A percentile compares a stretch with the other conserved stretches of the same genome.
These are phyloP conservation scores for Podospora comata DNA, from an alignment of 495 filamentous ascomycete species.

Conservation along the genomic window DNA sequence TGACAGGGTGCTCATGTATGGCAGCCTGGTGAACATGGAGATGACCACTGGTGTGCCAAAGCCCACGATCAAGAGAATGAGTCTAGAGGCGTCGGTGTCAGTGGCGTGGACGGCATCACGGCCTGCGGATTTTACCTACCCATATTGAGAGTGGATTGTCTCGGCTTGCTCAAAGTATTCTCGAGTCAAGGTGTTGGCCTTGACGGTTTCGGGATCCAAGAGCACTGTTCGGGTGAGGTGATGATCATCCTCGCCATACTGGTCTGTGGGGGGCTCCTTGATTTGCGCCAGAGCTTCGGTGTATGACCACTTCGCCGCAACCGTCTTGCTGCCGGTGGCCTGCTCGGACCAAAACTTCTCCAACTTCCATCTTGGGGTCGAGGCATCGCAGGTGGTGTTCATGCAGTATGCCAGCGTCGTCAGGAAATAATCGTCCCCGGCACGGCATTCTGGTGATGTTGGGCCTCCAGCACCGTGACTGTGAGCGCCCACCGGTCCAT, in stretches of 20 bases:
- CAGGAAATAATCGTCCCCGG: slow-evolving; percentile 35
- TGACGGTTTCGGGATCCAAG: slow-evolving; percentile 18
- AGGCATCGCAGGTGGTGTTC: slow-evolving; percentile 26
- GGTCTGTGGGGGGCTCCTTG: slow-evolving; percentile 4
- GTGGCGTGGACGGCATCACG: neutral
- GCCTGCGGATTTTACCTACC: neutral
- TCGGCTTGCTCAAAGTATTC: slow-evolving; percentile 13
- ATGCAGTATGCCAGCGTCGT: slow-evolving; percentile 42
- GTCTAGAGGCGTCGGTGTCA: neutral
- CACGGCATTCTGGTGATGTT: slow-evolving; percentile 37
- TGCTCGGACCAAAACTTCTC: slow-evolving; percentile 35
- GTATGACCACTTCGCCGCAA: slow-evolving; percentile 19
- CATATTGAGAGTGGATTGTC: slow-evolving; percentile 6
- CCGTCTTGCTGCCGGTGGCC: slow-evolving; percentile 8
- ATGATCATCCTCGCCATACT: slow-evolving; percentile 10
- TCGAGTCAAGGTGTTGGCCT: slow-evolving; percentile 6
- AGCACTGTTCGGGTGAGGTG: slow-evolving; percentile 33
- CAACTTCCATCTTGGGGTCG: slow-evolving; percentile 23
- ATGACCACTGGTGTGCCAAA: slow-evolving; percentile 32
- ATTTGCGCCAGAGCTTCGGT: slow-evolving; percentile 17
- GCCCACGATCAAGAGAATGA: slow-evolving; percentile 28
- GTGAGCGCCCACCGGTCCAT: slow-evolving; percentile 13
- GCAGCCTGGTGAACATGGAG: slow-evolving; percentile 31
- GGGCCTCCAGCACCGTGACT: slow-evolving; percentile 17
- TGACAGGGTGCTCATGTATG: slow-evolving; percentile 20